Evolutionary conservation across 805 yeast genomes (phyloP), one percentile per base, ranked within the genome.

Genomic region (Saccharomycopsis malanga): DNA sequence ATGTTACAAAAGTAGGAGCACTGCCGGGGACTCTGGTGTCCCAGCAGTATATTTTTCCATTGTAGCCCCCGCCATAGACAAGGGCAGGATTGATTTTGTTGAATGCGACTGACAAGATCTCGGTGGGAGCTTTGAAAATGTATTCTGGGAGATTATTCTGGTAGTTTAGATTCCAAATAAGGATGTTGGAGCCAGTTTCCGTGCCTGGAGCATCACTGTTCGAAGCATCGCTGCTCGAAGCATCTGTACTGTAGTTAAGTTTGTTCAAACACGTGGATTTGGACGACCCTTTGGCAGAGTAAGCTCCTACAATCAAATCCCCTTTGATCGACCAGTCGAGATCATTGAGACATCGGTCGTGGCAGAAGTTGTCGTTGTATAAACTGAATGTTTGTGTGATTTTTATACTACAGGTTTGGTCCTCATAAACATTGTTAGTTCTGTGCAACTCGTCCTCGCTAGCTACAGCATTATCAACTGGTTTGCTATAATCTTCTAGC

Each of bases 41-140:
- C 74, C 74, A 71, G 21, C 66, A 57, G 9, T 61, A 69, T 1
- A 71, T 49, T 35, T 59, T 61, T 0, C 76, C 76, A 53, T 66
- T 65, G 3, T 53, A 53, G 22, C 68, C 58, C 0, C 74, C 74
- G 3, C 68, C 75, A 36, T 69, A 58, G 0, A 71, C 53, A 29
- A 64, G 59, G 25, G 55, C 51, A 3, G 62, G 57, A 32, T 60
- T 59, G 7, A 53, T 45, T 29, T 54, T 53, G 41, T 67, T 72
- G 43, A 69, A 66, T 34, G 56, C 55, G 15, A 68, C 57, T 3
- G 48, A 41, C 6, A 60, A 44, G 15, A 70, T 66, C 2, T 61
- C 54, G 5, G 71, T 58, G 6, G 65, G 54, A 42, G 66, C 58
- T 34, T 60, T 61, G 10, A 70, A 46, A 24, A 14, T 12, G 42